These are phyloP conservation scores for Linum trigynum DNA, from an alignment of 345 rosid genomes.

Conservation along the genomic window DNA sequence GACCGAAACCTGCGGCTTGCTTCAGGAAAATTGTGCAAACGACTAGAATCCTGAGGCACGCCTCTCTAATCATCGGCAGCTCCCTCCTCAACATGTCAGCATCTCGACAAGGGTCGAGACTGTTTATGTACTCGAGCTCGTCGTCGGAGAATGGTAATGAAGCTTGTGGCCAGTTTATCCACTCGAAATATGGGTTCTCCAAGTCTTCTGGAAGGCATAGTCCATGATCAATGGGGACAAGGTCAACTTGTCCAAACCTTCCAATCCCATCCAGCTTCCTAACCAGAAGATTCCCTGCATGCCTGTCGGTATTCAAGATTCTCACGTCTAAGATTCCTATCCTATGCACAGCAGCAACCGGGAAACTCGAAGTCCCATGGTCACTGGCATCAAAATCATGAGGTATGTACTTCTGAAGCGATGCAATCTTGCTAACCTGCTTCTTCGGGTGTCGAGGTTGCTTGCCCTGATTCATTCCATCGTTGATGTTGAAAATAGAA, in stretches of 20 bases:
- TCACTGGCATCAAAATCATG: slow-evolving; percentile 48
- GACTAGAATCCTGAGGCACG: slow-evolving; percentile 29
- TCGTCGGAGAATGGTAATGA: slow-evolving; percentile 40
- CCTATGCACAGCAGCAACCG: slow-evolving; percentile 31
- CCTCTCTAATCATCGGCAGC: slow-evolving; percentile 36
- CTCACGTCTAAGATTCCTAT: slow-evolving; percentile 35
- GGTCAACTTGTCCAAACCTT: slow-evolving; percentile 27
- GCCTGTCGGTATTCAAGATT: slow-evolving; percentile 33
- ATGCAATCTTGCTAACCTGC: slow-evolving; percentile 39
- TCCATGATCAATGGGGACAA: slow-evolving; percentile 41
- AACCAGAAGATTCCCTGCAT: slow-evolving; percentile 37
- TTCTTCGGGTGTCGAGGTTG: neutral
- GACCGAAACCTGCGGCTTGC: slow-evolving; percentile 28
- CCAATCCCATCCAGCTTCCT: slow-evolving; percentile 29
- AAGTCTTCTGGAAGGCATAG: slow-evolving; percentile 39
- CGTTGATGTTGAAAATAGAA: slow-evolving; percentile 30
- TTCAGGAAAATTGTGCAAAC: slow-evolving; percentile 35
- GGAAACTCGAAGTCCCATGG: slow-evolving; percentile 40
- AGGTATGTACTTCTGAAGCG: slow-evolving; percentile 33
- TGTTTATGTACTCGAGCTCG: slow-evolving; percentile 28
- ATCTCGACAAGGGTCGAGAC: slow-evolving; percentile 32
- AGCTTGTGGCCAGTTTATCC: slow-evolving; percentile 45
- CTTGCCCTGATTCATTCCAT: slow-evolving; percentile 21
- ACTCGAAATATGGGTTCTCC: slow-evolving; percentile 43
- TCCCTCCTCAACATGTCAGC: slow-evolving; percentile 37